Percentiles rank a stretch among this genome's conserved stretches.
Conservation (phyloP, 768 basidiomycete genomes). For the Calocybe gangraenosa region DNA sequence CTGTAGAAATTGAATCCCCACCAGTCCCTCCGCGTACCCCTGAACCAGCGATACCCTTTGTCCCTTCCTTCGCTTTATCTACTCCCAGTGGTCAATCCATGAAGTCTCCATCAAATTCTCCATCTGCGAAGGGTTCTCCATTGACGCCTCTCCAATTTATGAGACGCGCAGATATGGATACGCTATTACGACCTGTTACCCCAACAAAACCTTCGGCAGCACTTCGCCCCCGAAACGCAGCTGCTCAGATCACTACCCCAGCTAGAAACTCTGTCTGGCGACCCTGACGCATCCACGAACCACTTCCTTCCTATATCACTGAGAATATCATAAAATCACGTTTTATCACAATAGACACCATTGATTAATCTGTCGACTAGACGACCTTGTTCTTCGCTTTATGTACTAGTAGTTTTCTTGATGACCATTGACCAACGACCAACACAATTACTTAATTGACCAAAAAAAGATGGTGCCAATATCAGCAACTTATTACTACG, state of each 20-base stretch:
- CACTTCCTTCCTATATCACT: slow-evolving; percentile 8
- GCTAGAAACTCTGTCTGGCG: slow-evolving; percentile 60
- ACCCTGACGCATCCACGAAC: slow-evolving; percentile 35
- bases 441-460: neutral
- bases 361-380: slow-evolving; percentile 5
- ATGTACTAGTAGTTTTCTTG: too few species aligned
- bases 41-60: slow-evolving; percentile 50
- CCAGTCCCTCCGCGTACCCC: slow-evolving; percentile 50
- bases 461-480: too few species aligned
- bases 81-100: slow-evolving; percentile 51
- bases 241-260: slow-evolving; percentile 39
- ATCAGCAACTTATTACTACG: too few species aligned
- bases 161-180: slow-evolving; percentile 67
- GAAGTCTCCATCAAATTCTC: slow-evolving; percentile 32
- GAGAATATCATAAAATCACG: slow-evolving; percentile 1
- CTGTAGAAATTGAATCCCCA: slow-evolving; percentile 30
- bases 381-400: slow-evolving; percentile 2
- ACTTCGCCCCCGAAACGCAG: slow-evolving; percentile 33
- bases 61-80: slow-evolving; percentile 68
- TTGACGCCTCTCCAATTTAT: slow-evolving; percentile 82
- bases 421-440: too few species aligned
- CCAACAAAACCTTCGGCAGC: slow-evolving; percentile 53
- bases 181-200: slow-evolving; percentile 52
- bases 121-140: slow-evolving; percentile 66
- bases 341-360: neutral